Evolutionary conservation across 202 grass and related monocot species (phyloP).

Genomic region (Panicum virgatum): DNA sequence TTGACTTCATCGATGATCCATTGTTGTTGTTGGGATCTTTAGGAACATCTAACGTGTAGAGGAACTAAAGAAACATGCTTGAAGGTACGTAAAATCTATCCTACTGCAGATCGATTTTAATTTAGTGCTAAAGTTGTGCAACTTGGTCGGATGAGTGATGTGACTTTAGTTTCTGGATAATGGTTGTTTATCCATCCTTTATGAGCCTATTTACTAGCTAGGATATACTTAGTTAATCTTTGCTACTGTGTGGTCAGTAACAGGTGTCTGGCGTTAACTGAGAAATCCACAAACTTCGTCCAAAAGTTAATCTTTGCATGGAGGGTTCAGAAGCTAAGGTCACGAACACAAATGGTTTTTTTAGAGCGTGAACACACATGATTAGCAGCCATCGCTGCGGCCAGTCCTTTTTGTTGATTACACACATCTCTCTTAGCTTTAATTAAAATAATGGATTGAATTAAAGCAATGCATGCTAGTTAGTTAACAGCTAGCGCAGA

Average conservation of each 20-base stretch:
- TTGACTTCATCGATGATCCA: slow-evolving; percentile 26
- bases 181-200: slow-evolving; percentile 23
- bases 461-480: background rate
- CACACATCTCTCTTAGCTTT: background rate
- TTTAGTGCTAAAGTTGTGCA: slow-evolving; percentile 30
- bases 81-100: slow-evolving; percentile 13
- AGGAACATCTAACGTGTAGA: slow-evolving; percentile 29
- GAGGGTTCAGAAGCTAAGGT: background rate
- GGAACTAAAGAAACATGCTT: slow-evolving; percentile 26
- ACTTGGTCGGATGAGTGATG: slow-evolving; percentile 21
- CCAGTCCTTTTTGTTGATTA: background rate
- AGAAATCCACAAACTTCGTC: background rate
- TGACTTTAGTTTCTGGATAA: slow-evolving; percentile 35
- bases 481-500: slow-evolving; percentile 34
- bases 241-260: background rate
- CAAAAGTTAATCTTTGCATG: background rate
- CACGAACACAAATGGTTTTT: background rate
- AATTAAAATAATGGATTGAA: background rate
- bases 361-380: background rate
- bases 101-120: background rate
- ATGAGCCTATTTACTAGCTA: background rate
- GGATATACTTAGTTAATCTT: slow-evolving; percentile 8
- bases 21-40: slow-evolving; percentile 40
- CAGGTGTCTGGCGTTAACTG: background rate
- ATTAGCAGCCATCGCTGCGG: background rate